Evolutionary conservation across 2,329 filamentous ascomycete species (phyloP), one percentile per base, ranked within the genome.

Genomic region (Venturia effusa): DNA sequence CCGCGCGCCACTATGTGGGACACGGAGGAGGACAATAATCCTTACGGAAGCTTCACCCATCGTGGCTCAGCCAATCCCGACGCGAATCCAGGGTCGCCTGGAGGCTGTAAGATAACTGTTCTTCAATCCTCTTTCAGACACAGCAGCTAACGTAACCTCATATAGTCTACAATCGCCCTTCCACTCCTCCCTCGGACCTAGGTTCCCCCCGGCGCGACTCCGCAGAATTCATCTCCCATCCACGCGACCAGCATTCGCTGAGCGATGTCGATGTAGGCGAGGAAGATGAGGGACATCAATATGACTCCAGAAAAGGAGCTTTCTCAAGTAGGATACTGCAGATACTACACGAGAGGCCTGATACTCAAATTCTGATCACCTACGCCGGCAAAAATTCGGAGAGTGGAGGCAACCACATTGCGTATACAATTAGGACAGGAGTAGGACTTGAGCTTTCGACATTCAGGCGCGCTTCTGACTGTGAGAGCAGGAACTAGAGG

Each of bases 241-340:
- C 77, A 15, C 73, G 78, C 60, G 81, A 84, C 69, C 76, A 40
- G 48, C 54, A 61, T 30, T 59, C 62, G 24, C 37, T 84, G 54
- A 84, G 80, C 69, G 83, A 86, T 68, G 83, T 86, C 67, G 83
- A 86, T 64, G 80, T 82, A 59, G 77, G 81, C 67, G 78, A 81
- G 61, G 78, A 78, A 45, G 51, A 57, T 32, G 19, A 48, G 22
- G 55, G 59, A 27, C 70, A 75, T 43, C 75, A 72, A 55, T 76
- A 79, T 57, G 74, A 76, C 62, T 81, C 81, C 64, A 93, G 90
- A 77, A 90, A 91, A 66, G 91, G 90, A 30, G 90, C 89, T 34
- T 99, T 99, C 71, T 89, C 94, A 73, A 97, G 93, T 74, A 88
- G 94, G 62, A 92, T 99, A 68, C 93, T 99, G 78, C 94, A 99